Evolutionary conservation across 192 early-diverging fungal genomes (phyloP).

Genomic region (Gigaspora rosea): DNA sequence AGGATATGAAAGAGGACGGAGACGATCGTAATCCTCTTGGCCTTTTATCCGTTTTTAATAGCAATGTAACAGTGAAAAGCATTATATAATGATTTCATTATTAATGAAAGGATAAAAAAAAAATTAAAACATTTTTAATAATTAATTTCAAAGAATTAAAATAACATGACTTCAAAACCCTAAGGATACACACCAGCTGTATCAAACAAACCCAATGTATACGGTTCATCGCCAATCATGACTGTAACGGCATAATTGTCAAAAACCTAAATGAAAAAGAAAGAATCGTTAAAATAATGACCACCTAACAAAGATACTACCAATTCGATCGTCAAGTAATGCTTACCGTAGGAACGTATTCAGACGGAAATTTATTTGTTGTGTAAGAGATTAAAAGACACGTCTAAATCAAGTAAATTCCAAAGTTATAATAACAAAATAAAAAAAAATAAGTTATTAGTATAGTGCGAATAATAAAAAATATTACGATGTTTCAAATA

Average conservation of each 20-base stretch:
- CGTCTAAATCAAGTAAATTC: constrained; percentile 55
- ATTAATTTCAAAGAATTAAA: too few species aligned
- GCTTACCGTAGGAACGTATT: constrained; percentile 93
- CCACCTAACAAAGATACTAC: neutral
- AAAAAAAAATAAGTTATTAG: neutral
- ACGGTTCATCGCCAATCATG: constrained; percentile 98
- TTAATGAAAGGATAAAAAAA: too few species aligned
- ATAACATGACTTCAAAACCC: neutral
- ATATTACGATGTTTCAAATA: too few species aligned
- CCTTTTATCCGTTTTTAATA: constrained; percentile 44
- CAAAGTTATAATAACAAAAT: neutral
- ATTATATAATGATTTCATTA: too few species aligned
- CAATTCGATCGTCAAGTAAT: neutral
- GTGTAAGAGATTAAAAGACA: constrained; percentile 95
- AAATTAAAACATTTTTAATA: too few species aligned
- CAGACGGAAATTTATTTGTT: constrained; percentile 95
- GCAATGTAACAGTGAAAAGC: neutral
- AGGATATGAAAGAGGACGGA: constrained; percentile 91
- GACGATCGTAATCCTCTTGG: constrained; percentile 94
- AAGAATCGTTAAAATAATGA: neutral
- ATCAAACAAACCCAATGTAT: constrained; percentile 94
- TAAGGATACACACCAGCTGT: constrained; percentile 67
- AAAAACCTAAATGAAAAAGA: constrained; percentile 68
- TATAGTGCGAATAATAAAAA: neutral
- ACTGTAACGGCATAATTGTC: constrained; percentile 99